Conservation (phyloP, 768 basidiomycete species). For the Podaxis rugospora region DNA sequence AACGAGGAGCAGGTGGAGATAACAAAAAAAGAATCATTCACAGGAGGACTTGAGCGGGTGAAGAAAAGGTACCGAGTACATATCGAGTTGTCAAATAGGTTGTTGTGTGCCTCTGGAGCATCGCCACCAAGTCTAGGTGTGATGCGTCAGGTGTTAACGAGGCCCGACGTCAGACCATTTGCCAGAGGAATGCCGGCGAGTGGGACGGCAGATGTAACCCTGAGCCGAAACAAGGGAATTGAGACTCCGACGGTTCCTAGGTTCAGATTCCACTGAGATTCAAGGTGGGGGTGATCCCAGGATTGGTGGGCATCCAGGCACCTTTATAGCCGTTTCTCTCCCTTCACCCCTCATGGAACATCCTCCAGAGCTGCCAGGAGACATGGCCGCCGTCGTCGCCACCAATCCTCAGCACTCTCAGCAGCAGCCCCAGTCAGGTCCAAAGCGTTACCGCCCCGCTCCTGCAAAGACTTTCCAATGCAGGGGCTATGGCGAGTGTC, state of each 20-base stretch:
- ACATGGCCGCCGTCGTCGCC: conserved; percentile 11
- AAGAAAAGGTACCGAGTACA: conserved; percentile 2
- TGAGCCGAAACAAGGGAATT: conserved; percentile 6
- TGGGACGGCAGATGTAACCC: background rate
- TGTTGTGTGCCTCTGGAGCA: background rate
- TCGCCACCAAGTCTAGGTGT: background rate
- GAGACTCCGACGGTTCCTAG: conserved; percentile 10
- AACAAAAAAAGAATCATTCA: background rate
- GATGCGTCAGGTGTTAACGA: background rate
- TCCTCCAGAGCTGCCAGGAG: conserved; percentile 4
- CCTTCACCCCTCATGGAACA: conserved; percentile 8
- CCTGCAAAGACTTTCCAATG: conserved; percentile 96
- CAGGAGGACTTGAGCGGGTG: background rate
- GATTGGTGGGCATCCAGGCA: conserved; percentile 7
- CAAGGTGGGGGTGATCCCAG: conserved; percentile 4
- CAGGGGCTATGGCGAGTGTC: conserved; percentile 90
- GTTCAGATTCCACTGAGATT: conserved; percentile 4
- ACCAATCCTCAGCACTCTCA: conserved; percentile 4
- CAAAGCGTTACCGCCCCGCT: conserved; percentile 73
- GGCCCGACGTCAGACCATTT: background rate
- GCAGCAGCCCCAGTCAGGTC: conserved; percentile 18
- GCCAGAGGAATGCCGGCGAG: background rate
- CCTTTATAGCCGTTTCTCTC: conserved; percentile 3
- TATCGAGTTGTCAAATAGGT: background rate
- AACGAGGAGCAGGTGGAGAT: background rate